Evolutionary conservation across 2,329 filamentous ascomycete genomes (phyloP), one percentile per base, ranked within the genome.

Genomic region (Aureobasidium sp.): DNA sequence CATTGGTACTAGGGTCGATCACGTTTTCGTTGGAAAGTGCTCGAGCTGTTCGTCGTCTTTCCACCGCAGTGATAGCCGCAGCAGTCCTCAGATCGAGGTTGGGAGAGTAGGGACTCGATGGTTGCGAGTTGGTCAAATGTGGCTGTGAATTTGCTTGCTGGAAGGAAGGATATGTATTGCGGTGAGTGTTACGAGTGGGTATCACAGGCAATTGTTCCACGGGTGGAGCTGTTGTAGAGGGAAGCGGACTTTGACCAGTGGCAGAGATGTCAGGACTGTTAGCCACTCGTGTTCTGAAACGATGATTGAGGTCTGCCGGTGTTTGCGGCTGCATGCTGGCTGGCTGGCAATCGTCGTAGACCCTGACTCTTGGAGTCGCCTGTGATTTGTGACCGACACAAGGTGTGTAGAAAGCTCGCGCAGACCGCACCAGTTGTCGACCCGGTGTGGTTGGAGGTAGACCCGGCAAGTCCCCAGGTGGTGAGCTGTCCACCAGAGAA

Each of bases 291-390:
- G 14, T 37, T 39, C 42, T 47, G n/a, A n/a, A 37, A 31, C 33
- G 31, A 27, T 22, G 39, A 29, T 19, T 5, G 14, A 72, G 35
- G 57, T 74, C 71, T n/a, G 71, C 70, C 15, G 72, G 71, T 1
- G 71, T 74, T 45, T 71, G 71, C 5, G 72, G 72, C 57, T 74
- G 72, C 4, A 63, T 63, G 6, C 56, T 44, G 11, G 68, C 59
- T 4, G 71, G 66, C 14, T 64, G 45, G 12, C 62, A 54, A 48
- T 74, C 71, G 53, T 73, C 67, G 65, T 73, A 73, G 33, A 74
- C 65, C 14, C 58, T 63, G 12, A 73, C 22, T 15, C 61, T 62
- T 9, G 66, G 66, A 3, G 66, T 68, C 27, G 61, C 48, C 2
- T 63, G 45, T 27, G 64, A 52, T 22, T 49, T 49, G 49, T 17